Base-by-base conservation (phyloP, 2,329 filamentous ascomycete genomes). In the Cytospora piceae region DNA sequence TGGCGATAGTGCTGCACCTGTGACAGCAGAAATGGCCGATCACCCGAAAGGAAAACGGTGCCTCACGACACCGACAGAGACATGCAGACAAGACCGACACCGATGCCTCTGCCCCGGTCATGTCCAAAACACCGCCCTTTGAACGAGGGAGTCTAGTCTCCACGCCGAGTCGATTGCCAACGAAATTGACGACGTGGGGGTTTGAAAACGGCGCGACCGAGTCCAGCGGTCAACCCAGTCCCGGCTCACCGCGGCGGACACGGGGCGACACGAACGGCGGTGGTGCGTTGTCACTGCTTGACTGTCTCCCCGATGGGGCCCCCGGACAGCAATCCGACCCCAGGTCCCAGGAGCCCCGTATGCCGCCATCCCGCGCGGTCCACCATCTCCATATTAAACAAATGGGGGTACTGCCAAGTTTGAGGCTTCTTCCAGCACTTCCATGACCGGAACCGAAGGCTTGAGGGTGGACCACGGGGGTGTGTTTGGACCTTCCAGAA, bases 401-500 rank as follows among this genome's bases (percentile, higher is more conserved):
- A 14, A 49, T 20, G 46, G 46, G 42, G n/a, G 4, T 34, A 29
- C 27, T 22, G n/a, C n/a, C 59, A 62, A 54, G 37, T 54, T 56
- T 54, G 60, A 63, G 29, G 14, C 12, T 37, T 15, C 34, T 37
- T 46, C 49, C 37, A 39, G 32, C 32, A 34, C 46, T 49, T 24
- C 29, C 64, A 54, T 37, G 29, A 46, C 46, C 55, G 61, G 53
- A 57, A 55, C 42, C 34, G 54, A 60, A 37, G 52, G 39, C 32
- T 29, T 53, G 22, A 34, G 31, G 32, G 58, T 32, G 52, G 32
- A 27, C 56, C 46, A 51, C 59, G 51, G 34, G 51, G 39, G 46
- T 17, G 52, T 34, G 34, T 58, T 58, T 57, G 22, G 61, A 42
- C 61, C 62, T 67, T 67, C 65, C 55, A 64, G 65, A 67, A 67